Evolutionary conservation across 2,329 filamentous ascomycete genomes (phyloP), one percentile per base, ranked within the genome.

Genomic region (Beauveria sp.): DNA sequence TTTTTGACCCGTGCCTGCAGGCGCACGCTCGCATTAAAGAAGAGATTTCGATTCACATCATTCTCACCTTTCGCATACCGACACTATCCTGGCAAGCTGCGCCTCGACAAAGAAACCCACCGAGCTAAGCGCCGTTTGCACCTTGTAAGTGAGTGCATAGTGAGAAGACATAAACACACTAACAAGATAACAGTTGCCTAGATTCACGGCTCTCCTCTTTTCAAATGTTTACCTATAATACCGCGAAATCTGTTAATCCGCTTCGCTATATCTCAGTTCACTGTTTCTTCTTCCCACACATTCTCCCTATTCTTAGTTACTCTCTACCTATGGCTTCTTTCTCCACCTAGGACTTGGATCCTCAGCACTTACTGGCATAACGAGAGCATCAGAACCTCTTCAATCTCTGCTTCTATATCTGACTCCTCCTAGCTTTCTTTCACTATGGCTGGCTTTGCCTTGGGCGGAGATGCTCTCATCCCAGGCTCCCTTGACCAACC

Each of bases 61-160:
- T 22, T 10, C 38, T 48, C 14, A 26, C 26, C 26, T n/a, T 14
- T 38, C 40, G 49, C 58, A 45, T 53, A 53, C 40, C 49, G 58
- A 53, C 58, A 60, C 58, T 60, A 24, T 7, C 18, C 24, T 53
- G 49, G 40, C 40, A 52, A 53, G 58, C 49, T 14, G 49, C 49
- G n/a, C 49, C 58, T 46, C 42, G 20, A 38, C 42, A 53, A 60
- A 46, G 48, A 14, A 48, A 49, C 42, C 40, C 49, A 40, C 58
- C 10, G 9, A 46, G 28, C 49, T 16, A 40, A 24, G 24, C 58
- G 38, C 40, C 49, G 58, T 60, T 60, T 60, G 49, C 58, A 53
- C 26, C 20, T 24, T 24, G 10, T 38, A 34, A 51, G 46, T 43
- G 56, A 59, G 46, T 22, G 10, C 18, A 31, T 4, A 1, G 16